phyloP scores from a whole-genome alignment of 495 filamentous ascomycete species.

The Neurospora tetraspora region DNA sequence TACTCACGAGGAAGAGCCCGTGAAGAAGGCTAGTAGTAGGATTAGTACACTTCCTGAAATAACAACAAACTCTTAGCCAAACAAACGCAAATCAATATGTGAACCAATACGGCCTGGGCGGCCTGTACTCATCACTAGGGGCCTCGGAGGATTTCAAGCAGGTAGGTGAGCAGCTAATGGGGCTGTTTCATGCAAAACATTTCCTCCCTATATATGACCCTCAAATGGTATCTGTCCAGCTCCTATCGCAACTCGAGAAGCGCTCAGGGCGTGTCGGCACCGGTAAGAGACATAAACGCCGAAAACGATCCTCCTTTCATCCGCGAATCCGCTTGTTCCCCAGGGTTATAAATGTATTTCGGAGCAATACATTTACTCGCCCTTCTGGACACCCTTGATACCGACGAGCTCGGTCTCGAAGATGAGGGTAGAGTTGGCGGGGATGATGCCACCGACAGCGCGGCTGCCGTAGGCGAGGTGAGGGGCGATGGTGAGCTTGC shows the following conservation, averaged over 20 bases:
- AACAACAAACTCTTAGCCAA: not conserved
- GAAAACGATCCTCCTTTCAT: not conserved
- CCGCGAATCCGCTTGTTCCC: not conserved
- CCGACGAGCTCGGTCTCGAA: slow-evolving; percentile 77
- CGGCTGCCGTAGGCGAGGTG: slow-evolving; percentile 63
- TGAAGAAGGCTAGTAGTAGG: not conserved
- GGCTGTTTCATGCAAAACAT: not conserved
- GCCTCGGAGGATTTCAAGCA: not conserved
- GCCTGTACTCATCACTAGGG: not conserved
- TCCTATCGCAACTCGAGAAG: not conserved
- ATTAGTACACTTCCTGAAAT: not conserved
- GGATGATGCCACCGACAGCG: slow-evolving; percentile 52
- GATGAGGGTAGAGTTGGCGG: slow-evolving; percentile 33
- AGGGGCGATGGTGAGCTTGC: slow-evolving; percentile 63
- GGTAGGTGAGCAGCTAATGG: not conserved
- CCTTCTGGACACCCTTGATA: slow-evolving; percentile 54
- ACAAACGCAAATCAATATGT: not conserved
- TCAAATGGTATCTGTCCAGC: not conserved
- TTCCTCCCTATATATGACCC: not conserved
- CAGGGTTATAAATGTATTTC: not conserved
- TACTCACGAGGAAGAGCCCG: not conserved
- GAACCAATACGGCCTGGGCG: not conserved
- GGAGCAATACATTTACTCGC: slow-evolving; percentile 5
- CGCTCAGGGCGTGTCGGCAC: not conserved
- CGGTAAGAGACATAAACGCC: not conserved